Base-by-base conservation (phyloP, 73 alveolate species). In the Paramecium primaurelia region DNA sequence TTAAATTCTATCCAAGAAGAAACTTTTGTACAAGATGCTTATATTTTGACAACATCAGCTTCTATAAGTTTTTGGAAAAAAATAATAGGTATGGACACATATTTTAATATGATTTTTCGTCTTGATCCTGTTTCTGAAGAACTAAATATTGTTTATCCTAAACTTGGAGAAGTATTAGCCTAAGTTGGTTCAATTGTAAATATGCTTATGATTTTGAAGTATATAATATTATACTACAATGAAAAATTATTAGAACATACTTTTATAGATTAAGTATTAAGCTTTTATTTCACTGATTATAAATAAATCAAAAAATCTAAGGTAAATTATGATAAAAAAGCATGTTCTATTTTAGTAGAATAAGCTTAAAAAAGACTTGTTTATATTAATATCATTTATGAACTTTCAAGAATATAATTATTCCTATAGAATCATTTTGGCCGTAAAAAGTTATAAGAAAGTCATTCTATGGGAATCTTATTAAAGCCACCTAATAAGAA, bases 141-240 rank as follows among this genome's bases (percentile, higher is more conserved):
- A 16, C 5, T 75, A 10, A 30, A 75, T 1, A 42, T 80, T 9
- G 30, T 28, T 9, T 44, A 45, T 25, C 91, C 91, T 22, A 80
- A 80, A 80, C 38, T 80, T 12, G 91, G 91, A 22, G 77, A 80
- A 18, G 91, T 80, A 3, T 47, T 80, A 18, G 91, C 91, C 5
- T 42, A 80, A 49, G 75, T 80, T 4, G 91, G 91, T 8, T 80
- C 91, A 49, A 80, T 80, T 0, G 87, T 40, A 4, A 73, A 40
- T 37, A 22, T 73, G 3, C 42, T 64, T 28, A 8, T 64, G 84
- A n/a, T 64, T 8, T 20, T 64, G 49, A 64, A 26, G 69, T 54
- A 54, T 54, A 6, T 54, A 18, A 54, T 54, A 16, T 6, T 54
- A 6, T 54, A 4, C 69, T 54, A 54, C 22, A 54, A 54, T 18